Percentiles rank a stretch among this genome's conserved stretches.
Conservation (phyloP, 2,329 filamentous ascomycete genomes). For the Cladophialophora bantiana region DNA sequence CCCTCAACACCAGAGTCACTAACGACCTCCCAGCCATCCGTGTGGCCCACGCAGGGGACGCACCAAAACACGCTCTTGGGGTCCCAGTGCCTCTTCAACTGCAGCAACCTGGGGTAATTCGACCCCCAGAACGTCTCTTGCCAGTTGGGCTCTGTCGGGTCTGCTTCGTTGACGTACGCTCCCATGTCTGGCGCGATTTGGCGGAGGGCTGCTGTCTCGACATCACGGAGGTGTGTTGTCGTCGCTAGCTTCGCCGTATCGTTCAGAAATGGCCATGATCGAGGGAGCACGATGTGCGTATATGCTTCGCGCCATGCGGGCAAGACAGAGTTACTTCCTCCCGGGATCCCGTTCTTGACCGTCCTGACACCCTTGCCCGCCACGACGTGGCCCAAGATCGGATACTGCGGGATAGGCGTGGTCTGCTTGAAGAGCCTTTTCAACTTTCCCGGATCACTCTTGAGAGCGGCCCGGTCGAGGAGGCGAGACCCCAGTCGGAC, state of each 20-base stretch:
- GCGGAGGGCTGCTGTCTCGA: constrained; percentile 40
- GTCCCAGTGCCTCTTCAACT: constrained; percentile 46
- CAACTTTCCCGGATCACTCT: constrained; percentile 30
- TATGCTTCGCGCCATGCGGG: constrained; percentile 48
- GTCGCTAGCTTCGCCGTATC: constrained; percentile 26
- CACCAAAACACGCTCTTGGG: constrained; percentile 42
- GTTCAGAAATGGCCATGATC: constrained; percentile 33
- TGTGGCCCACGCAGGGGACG: constrained; percentile 43
- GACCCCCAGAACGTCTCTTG: constrained; percentile 51
- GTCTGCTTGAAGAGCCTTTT: constrained; percentile 36
- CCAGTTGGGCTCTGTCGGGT: constrained; percentile 50
- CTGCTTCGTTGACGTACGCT: constrained; percentile 46
- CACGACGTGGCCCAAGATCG: constrained; percentile 32
- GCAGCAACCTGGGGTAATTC: constrained; percentile 44
- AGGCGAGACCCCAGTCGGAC: constrained; percentile 34
- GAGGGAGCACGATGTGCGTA: constrained; percentile 38
- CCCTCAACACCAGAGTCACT: constrained; percentile 29
- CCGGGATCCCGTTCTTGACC: constrained; percentile 39
- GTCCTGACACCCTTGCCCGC: constrained; percentile 42
- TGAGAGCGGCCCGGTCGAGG: constrained; percentile 28
- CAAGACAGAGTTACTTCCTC: constrained; percentile 40
- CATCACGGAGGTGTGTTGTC: constrained; percentile 29
- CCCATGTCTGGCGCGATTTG: constrained; percentile 41
- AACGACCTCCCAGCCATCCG: constrained; percentile 37
- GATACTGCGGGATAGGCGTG: constrained; percentile 33